Evolutionary conservation across 139 green algal species (phyloP).

Genomic region (Chlorella sorokiniana): DNA sequence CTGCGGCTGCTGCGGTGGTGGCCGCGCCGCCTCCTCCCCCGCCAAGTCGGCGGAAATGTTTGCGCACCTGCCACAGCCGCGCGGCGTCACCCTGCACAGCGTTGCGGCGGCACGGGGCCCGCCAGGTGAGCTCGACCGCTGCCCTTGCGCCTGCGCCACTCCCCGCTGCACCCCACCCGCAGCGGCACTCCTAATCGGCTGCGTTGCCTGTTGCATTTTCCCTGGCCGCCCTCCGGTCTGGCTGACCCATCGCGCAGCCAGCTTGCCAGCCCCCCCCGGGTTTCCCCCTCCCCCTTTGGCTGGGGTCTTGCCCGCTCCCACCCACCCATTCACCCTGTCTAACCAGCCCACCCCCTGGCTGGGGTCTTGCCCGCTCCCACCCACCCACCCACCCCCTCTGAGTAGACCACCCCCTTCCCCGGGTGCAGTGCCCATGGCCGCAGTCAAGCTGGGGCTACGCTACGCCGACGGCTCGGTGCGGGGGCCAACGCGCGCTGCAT

Average conservation of each 20-base stretch:
- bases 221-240: too few relatives aligned
- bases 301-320: too few relatives aligned
- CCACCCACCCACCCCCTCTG: background rate
- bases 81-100: conserved; percentile 34
- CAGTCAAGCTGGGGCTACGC: conserved; percentile 81
- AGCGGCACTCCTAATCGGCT: too few relatives aligned
- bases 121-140: background rate
- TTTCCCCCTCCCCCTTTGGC: too few relatives aligned
- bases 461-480: conserved; percentile 79
- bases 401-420: background rate
- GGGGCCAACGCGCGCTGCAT: conserved; percentile 84
- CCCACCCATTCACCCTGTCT: too few relatives aligned
- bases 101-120: conserved; percentile 1
- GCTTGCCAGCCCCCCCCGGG: too few relatives aligned
- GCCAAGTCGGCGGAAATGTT: conserved; percentile 75
- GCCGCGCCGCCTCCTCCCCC: background rate
- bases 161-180: too few relatives aligned
- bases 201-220: too few relatives aligned
- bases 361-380: too few relatives aligned
- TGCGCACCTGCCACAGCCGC: conserved; percentile 82
- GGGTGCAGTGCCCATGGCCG: conserved; percentile 63
- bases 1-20: background rate
- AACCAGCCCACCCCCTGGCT: too few relatives aligned
- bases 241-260: too few relatives aligned
- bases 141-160: too few relatives aligned